Conservation (phyloP, 1,284 basidiomycete genomes). For the Fistulinella cinereoalba region DNA sequence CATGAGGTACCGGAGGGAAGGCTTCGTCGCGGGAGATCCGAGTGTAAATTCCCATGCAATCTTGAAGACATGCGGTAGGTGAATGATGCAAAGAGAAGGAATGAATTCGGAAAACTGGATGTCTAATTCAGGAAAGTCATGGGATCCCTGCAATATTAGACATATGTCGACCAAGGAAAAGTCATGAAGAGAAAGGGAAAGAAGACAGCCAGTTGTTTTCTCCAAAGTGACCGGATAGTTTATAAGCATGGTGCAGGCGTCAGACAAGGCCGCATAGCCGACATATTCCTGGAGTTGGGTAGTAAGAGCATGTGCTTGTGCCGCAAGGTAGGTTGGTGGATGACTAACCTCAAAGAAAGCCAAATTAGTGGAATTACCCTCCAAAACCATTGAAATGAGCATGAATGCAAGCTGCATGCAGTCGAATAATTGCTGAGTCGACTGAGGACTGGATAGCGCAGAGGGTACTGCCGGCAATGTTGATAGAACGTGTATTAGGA, state of each 20-base stretch:
- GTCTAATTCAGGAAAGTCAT: constrained; percentile 42
- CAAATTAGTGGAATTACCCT: constrained; percentile 52
- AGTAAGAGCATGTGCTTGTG: too few relatives aligned
- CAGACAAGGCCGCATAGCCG: constrained; percentile 59
- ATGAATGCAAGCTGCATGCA: constrained; percentile 56
- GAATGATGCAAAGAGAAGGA: constrained; percentile 43
- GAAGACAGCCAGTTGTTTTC: constrained; percentile 57
- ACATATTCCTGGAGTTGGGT: constrained; percentile 51
- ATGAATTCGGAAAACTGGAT: constrained; percentile 33
- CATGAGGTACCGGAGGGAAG: constrained; percentile 46
- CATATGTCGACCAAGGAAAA: constrained; percentile 57
- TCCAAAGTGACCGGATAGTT: constrained; percentile 47
- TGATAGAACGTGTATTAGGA: constrained; percentile 67
- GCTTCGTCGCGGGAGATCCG: constrained; percentile 27
- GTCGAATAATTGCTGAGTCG: constrained; percentile 47
- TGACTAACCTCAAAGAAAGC: constrained; percentile 66
- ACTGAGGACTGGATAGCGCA: constrained; percentile 39
- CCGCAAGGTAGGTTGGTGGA: not conserved
- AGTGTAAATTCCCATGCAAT: constrained; percentile 52
- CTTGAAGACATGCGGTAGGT: constrained; percentile 52
- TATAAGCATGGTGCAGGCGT: constrained; percentile 53
- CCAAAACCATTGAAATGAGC: constrained; percentile 62
- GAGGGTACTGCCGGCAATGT: constrained; percentile 40
- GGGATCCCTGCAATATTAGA: constrained; percentile 38
- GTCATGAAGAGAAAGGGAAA: constrained; percentile 61